Conservation (phyloP, 108 stramenopile genomes). For the Chaetoceros tenuissimus region DNA sequence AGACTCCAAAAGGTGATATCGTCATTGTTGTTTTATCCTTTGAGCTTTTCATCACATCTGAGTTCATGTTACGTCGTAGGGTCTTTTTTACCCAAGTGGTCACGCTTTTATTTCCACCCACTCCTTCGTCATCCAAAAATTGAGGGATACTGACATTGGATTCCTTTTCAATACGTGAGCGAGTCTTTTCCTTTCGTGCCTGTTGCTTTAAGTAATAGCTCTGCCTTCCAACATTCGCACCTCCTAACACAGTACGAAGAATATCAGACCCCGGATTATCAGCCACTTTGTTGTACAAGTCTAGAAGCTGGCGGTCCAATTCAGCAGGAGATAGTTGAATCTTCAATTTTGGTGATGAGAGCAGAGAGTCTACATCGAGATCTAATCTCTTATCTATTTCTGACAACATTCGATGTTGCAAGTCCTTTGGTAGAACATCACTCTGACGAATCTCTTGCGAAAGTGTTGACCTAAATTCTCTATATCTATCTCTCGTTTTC, state of each 20-base stretch:
- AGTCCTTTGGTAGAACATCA: conserved; percentile 56
- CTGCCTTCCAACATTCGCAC: conserved; percentile 63
- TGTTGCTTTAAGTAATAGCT: conserved; percentile 58
- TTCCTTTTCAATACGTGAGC: not conserved
- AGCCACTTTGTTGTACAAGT: conserved; percentile 56
- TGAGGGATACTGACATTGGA: not conserved
- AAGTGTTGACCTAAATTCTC: conserved; percentile 51
- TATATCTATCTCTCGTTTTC: conserved; percentile 44
- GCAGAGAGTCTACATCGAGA: conserved; percentile 62
- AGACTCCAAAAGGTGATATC: no score
- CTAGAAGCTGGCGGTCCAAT: conserved; percentile 66
- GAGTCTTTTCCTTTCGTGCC: conserved; percentile 7
- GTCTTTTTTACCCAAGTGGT: conserved; percentile 23
- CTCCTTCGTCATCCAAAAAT: not conserved
- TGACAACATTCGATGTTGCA: conserved; percentile 43
- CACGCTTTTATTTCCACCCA: conserved; percentile 5
- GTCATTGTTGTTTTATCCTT: no score
- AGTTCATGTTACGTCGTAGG: conserved; percentile 14
- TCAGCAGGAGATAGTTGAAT: conserved; percentile 82
- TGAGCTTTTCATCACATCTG: no score
- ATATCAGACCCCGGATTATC: conserved; percentile 68
- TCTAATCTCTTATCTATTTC: conserved; percentile 79
- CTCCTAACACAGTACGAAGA: conserved; percentile 68
- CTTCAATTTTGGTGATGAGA: conserved; percentile 60
- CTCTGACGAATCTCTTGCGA: conserved; percentile 61